A percentile compares a stretch with the other conserved stretches of the same genome.
These are phyloP conservation scores for Alnus glutinosa DNA, from an alignment of 306 rosid genomes.

Conservation along the genomic window DNA sequence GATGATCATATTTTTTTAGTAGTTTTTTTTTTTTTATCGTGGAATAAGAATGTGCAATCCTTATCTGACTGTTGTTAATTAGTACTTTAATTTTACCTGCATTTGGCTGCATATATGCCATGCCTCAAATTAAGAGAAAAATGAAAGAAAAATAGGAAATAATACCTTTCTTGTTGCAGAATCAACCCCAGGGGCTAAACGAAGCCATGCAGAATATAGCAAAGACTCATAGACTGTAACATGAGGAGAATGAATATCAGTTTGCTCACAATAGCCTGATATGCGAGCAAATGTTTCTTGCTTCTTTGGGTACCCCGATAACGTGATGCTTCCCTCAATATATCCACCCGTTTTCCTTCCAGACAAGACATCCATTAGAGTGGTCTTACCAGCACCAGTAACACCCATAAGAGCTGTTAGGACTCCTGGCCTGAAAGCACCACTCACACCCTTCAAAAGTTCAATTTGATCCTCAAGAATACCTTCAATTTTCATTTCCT, in stretches of 20 bases:
- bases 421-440: slow-evolving; percentile 86
- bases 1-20: too few relatives aligned
- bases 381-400: slow-evolving; percentile 91
- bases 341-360: slow-evolving; percentile 89
- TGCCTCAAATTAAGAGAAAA: not conserved
- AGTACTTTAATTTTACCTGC: not conserved
- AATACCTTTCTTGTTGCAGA: slow-evolving; percentile 58
- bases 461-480: slow-evolving; percentile 40
- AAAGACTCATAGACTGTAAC: slow-evolving; percentile 86
- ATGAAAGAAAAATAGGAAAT: not conserved
- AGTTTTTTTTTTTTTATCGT: not conserved
- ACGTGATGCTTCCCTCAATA: slow-evolving; percentile 55
- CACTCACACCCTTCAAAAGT: slow-evolving; percentile 76
- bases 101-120: not conserved
- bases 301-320: slow-evolving; percentile 72
- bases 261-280: slow-evolving; percentile 90
- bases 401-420: slow-evolving; percentile 89
- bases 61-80: not conserved
- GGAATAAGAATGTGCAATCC: not conserved
- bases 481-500: slow-evolving; percentile 55
- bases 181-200: slow-evolving; percentile 66
- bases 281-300: slow-evolving; percentile 89
- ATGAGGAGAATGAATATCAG: slow-evolving; percentile 84
- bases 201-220: slow-evolving; percentile 80
- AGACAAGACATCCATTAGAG: slow-evolving; percentile 86